These are phyloP conservation scores for Rhizopogon rudus DNA, from an alignment of 768 basidiomycete genomes.

Conservation along the genomic window DNA sequence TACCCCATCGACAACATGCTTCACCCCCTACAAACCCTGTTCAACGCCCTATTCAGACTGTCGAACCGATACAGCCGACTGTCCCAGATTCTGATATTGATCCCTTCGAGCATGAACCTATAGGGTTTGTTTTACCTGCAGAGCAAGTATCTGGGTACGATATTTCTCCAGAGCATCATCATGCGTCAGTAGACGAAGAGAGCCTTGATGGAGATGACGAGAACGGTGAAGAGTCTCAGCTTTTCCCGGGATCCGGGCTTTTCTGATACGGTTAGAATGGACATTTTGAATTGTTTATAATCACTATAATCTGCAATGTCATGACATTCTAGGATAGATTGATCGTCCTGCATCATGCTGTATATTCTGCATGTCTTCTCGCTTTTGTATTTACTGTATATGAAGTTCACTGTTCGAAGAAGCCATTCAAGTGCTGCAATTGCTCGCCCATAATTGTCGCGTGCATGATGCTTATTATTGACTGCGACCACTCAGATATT, in stretches of 20 bases:
- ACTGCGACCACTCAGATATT: too few relatives aligned
- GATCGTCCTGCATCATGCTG: conserved; percentile 6
- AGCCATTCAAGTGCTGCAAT: not conserved
- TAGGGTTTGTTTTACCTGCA: conserved; percentile 10
- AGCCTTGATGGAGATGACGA: conserved; percentile 13
- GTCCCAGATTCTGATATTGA: conserved; percentile 27
- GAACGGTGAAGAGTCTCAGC: conserved; percentile 28
- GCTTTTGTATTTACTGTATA: conserved; percentile 19
- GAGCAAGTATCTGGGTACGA: conserved; percentile 10
- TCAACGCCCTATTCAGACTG: conserved; percentile 3
- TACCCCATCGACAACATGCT: conserved; percentile 8
- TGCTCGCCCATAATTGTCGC: too few relatives aligned
- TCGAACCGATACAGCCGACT: conserved; percentile 11
- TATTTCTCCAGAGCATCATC: conserved; percentile 19
- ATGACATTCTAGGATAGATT: conserved; percentile 9
- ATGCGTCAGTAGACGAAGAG: conserved; percentile 20
- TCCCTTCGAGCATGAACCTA: conserved; percentile 28
- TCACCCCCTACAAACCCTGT: conserved; percentile 4
- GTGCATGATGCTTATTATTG: too few relatives aligned
- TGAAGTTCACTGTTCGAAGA: not conserved
- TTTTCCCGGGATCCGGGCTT: conserved; percentile 40
- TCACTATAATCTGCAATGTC: not conserved
- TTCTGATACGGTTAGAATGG: conserved; percentile 21
- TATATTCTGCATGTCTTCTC: conserved; percentile 5
- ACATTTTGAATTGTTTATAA: not conserved